phyloP scores from a whole-genome alignment of 2,329 filamentous ascomycete species.

The Colletotrichum sp. region DNA sequence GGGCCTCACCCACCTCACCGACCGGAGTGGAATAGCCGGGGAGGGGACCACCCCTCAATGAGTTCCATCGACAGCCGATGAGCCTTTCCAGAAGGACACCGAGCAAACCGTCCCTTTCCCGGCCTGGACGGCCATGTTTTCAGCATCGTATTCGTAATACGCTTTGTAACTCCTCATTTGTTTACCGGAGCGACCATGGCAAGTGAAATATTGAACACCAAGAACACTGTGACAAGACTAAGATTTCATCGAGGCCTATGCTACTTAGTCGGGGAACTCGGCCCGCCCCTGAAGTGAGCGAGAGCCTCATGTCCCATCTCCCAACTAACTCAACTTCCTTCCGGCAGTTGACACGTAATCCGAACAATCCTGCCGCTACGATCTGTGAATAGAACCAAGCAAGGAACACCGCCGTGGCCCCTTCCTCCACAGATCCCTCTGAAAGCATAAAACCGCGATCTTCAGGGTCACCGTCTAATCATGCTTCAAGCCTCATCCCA shows the following conservation, averaged over 20 bases:
- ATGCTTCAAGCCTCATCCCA: neutral
- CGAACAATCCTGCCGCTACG: neutral
- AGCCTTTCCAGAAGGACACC: neutral
- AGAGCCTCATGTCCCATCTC: neutral
- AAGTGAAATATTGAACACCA: neutral
- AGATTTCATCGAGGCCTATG: neutral
- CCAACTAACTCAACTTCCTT: neutral
- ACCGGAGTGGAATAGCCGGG: neutral
- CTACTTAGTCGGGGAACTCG: neutral
- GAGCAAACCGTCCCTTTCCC: neutral
- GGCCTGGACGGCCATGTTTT: neutral
- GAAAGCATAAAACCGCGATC: neutral
- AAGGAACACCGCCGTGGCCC: neutral
- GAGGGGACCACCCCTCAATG: neutral
- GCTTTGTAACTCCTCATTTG: neutral
- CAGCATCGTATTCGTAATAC: neutral
- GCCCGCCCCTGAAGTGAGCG: neutral
- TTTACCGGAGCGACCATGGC: neutral
- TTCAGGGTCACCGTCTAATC: neutral
- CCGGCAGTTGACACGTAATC: neutral
- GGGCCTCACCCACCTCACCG: neutral
- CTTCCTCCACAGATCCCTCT: neutral
- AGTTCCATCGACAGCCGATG: neutral
- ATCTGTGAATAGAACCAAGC: neutral
- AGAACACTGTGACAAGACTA: neutral